phyloP scores from a whole-genome alignment of 495 filamentous ascomycete species.

The Cairneyella variabilis region DNA sequence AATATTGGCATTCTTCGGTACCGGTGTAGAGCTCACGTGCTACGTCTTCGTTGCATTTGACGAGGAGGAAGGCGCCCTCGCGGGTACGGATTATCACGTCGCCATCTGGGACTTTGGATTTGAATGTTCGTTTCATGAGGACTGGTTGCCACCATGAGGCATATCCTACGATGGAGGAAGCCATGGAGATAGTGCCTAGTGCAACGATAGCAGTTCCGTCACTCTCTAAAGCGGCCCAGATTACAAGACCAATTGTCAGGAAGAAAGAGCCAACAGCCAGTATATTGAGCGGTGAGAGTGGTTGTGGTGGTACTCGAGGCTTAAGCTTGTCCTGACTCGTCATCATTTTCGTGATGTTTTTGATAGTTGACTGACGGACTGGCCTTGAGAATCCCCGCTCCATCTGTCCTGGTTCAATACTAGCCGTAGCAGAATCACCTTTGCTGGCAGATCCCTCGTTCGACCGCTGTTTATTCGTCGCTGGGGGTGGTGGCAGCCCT shows the following conservation, averaged over 20 bases:
- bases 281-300: conserved; percentile 47
- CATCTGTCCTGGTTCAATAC: conserved; percentile 2
- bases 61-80: conserved; percentile 56
- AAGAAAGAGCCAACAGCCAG: conserved; percentile 46
- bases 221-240: conserved; percentile 39
- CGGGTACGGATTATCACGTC: conserved; percentile 60
- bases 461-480: neutral
- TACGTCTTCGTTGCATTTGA: conserved; percentile 60
- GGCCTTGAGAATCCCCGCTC: conserved; percentile 6
- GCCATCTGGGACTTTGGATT: conserved; percentile 47
- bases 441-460: neutral
- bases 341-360: conserved; percentile 32
- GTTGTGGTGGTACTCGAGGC: conserved; percentile 41
- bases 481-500: neutral
- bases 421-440: neutral
- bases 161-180: conserved; percentile 48
- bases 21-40: conserved; percentile 61
- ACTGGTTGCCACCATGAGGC: conserved; percentile 52
- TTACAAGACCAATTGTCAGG: conserved; percentile 40
- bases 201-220: conserved; percentile 54
- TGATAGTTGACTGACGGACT: conserved; percentile 27
- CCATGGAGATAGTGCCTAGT: conserved; percentile 39
- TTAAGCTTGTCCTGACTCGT: conserved; percentile 9
- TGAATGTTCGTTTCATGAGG: conserved; percentile 43
- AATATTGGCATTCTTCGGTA: conserved; percentile 53